Percentiles rank a stretch among this genome's conserved stretches.
Evolutionary conservation across 2,329 filamentous ascomycete species (phyloP).

Genomic region (Colletotrichum plurivorum): DNA sequence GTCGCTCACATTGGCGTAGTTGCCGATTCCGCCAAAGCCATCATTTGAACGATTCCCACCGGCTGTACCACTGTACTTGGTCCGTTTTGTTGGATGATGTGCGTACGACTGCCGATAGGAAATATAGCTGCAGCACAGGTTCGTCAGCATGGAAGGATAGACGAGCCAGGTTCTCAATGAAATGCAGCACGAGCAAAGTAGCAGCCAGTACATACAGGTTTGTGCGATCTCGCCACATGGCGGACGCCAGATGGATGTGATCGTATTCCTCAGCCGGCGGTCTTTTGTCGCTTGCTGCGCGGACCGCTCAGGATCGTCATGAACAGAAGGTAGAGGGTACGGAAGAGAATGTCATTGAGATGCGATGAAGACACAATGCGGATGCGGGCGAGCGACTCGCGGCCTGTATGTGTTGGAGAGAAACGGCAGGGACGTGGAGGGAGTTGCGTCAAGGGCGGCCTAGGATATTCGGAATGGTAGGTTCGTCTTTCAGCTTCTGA

Average conservation of each 20-base stretch:
- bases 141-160: constrained; percentile 47
- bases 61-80: constrained; percentile 71
- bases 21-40: constrained; percentile 64
- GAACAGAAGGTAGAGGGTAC: constrained; percentile 22
- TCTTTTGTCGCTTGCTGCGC: constrained; percentile 40
- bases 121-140: constrained; percentile 78
- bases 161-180: neutral
- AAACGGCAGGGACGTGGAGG: neutral
- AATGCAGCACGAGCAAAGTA: constrained; percentile 37
- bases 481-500: neutral
- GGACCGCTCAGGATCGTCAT: constrained; percentile 38
- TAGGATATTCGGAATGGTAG: neutral
- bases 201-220: constrained; percentile 80
- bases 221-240: constrained; percentile 99
- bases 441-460: neutral
- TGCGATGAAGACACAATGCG: constrained; percentile 12
- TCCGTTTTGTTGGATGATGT: constrained; percentile 91
- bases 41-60: constrained; percentile 73
- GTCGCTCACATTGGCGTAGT: constrained; percentile 58
- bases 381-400: constrained; percentile 4
- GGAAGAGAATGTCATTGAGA: constrained; percentile 30
- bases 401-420: neutral
- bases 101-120: constrained; percentile 99
- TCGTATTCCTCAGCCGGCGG: constrained; percentile 36
- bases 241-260: constrained; percentile 63